Conservation (phyloP, 805 yeast genomes). For the Diddensiella transvaalensis region DNA sequence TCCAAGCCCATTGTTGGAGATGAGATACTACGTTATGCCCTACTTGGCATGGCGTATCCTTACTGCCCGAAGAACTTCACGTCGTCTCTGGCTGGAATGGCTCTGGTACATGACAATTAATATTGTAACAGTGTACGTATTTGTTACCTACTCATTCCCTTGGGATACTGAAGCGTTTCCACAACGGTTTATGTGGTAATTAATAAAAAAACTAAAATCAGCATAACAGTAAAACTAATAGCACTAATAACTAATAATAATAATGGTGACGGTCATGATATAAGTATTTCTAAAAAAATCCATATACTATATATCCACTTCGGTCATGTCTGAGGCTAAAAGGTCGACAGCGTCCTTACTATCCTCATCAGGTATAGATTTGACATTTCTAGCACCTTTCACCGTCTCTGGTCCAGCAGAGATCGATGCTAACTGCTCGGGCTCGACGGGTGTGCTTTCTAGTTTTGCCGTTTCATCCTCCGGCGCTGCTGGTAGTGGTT, state of each 20-base stretch:
- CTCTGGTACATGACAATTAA: conserved; percentile 61
- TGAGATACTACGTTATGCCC: conserved; percentile 87
- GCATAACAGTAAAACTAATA: background rate
- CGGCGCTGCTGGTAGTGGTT: background rate
- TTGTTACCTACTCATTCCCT: conserved; percentile 55
- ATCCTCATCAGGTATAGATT: conserved; percentile 4
- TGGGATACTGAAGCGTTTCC: conserved; percentile 61
- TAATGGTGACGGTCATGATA: background rate
- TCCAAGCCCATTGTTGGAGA: conserved; percentile 92
- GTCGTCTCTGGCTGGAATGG: conserved; percentile 50
- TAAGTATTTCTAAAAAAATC: background rate
- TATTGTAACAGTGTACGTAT: conserved; percentile 49
- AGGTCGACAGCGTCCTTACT: conserved; percentile 18
- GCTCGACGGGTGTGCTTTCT: background rate
- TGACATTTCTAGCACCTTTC: background rate
- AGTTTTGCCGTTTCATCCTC: background rate
- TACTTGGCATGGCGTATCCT: conserved; percentile 69
- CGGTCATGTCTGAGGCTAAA: conserved; percentile 20
- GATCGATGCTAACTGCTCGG: background rate
- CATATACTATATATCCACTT: conserved; percentile 21
- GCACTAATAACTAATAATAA: conserved; percentile 10
- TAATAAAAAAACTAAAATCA: background rate
- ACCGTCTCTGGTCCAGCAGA: conserved; percentile 1
- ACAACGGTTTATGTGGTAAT: conserved; percentile 87
- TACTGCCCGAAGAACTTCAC: conserved; percentile 30